Percentiles rank a stretch among this genome's conserved stretches.
These are phyloP conservation scores for Angophora floribunda DNA, from an alignment of 345 rosid species.

Conservation along the genomic window DNA sequence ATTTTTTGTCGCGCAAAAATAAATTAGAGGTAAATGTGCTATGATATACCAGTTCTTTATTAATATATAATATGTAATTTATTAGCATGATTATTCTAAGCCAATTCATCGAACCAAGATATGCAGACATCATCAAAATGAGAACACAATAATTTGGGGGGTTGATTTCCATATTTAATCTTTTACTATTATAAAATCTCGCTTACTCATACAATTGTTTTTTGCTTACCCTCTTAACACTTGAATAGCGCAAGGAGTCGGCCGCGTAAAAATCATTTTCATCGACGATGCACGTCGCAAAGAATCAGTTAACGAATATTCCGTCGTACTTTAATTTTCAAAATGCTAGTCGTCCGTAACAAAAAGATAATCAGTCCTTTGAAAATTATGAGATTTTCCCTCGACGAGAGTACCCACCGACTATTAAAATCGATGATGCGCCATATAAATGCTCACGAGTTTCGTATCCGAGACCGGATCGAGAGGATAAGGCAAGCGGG, in stretches of 20 bases:
- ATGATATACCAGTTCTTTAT: accelerated
- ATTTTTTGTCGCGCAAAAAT: not conserved
- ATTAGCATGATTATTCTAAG: not conserved
- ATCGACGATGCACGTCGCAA: not conserved
- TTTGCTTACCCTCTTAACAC: accelerated
- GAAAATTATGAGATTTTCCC: not conserved
- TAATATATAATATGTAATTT: not conserved
- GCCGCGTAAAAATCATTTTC: accelerated
- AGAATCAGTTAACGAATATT: not conserved
- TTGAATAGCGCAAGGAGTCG: accelerated
- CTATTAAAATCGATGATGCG: accelerated
- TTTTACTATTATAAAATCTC: not conserved
- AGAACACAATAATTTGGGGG: not conserved
- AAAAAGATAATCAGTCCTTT: not conserved
- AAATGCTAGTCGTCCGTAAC: accelerated
- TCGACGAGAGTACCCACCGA: not conserved
- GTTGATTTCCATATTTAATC: not conserved
- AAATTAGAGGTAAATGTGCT: not conserved
- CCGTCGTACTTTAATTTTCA: not conserved
- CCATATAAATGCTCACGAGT: not conserved
- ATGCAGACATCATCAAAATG: not conserved
- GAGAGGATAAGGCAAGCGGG: not conserved
- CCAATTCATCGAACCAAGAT: no score
- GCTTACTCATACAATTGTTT: accelerated
- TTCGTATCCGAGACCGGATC: not conserved